Evolutionary conservation across 345 rosid species (phyloP), one percentile per base, ranked within the genome.

Genomic region (Brassica napus): DNA sequence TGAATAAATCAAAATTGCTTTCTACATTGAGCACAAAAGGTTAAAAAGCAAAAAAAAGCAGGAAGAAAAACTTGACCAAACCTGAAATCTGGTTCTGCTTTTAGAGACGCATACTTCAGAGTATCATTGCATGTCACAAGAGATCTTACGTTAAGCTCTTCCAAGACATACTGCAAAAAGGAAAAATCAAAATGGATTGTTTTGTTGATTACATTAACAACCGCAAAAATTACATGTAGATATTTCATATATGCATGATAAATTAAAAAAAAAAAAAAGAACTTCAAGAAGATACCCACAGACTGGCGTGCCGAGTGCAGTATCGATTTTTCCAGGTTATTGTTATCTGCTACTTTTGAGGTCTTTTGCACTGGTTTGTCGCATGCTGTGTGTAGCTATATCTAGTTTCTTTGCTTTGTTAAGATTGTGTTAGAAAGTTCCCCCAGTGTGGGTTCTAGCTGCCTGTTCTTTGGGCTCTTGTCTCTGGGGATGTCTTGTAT

Each of bases 31-130:
- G 30, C 55, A 73, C 34, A 62, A 68, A 32, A 1, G 14, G 35
- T 55, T 49, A 9, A 54, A 18, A 42, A 42, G 52, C 14, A 57
- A 24, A 52, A 9, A 54, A 18, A 42, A 42, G 52, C 14, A 57
- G 30, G 57, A 31, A 65, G 15, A 52, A 70, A 35, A 74, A 47
- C 35, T 73, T 68, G 26, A 81, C 82, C 68, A 1, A 78, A 92
- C 99, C 98, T 93, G 74, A 93, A 96, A 79, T 96, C 98, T 18
- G 99, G 99, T 82, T 93, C 99, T 9, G 97, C 98, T n/a, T 94
- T 93, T 55, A 93, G 80, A 75, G 90, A 85, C 57, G 98, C 92
- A 83, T 92, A 96, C 86, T 89, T 89, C 85, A 92, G 85, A 69
- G 92, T 82, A 82, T 93, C 97, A 77, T 85, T 84, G 74, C 97